Base-by-base conservation (phyloP, 192 early-diverging fungal genomes). In the Gamsiella multidivaricata region DNA sequence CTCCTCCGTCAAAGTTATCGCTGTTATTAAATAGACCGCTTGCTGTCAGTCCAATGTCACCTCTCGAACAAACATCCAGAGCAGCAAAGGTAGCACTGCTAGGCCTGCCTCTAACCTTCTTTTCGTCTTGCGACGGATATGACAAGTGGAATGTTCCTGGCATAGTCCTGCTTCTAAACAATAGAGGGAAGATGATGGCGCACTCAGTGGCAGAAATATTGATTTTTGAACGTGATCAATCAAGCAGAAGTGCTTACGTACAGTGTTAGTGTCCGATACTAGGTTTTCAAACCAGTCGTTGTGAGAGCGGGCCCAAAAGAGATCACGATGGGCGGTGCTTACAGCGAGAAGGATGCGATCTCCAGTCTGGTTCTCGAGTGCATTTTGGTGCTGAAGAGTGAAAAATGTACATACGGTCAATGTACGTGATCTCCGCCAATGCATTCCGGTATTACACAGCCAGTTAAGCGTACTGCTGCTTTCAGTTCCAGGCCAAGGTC, bases 341-440 rank as follows among this genome's bases (percentile, higher is more conserved):
- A 69, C 42, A 18, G 65, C 59, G 36, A 42, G 18, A 17, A 78
- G 43, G 49, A 78, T 58, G 47, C 61, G 54, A 32, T 69, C 66
- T 12, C 60, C 74, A 15, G 32, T 55, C 49, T 58, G 66, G 20
- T 18, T 39, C 32, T 69, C 60, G 28, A 58, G 26, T 2, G 50
- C 20, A 20, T 11, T 69, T 18, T 32, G 53, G 10, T 46, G 12
- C 74, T 78, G 47, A 2, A 60, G 7, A 6, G 57, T 52, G 33
- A 2, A 23, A 23, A 3, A 34, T 6, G 49, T 51, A 32, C 37
- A 39, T 5, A 12, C 37, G 37, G 37, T 39, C 37, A 39, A 39
- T 39, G 3, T 14, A 28, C 20, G 11, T 20, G 18, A 8, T 5
- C 29, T 39, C 32, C 5, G 34, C 34, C 18, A 39, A 11, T 34